Conservation (phyloP, 2,329 filamentous ascomycete species). For the Curvularia sp. region DNA sequence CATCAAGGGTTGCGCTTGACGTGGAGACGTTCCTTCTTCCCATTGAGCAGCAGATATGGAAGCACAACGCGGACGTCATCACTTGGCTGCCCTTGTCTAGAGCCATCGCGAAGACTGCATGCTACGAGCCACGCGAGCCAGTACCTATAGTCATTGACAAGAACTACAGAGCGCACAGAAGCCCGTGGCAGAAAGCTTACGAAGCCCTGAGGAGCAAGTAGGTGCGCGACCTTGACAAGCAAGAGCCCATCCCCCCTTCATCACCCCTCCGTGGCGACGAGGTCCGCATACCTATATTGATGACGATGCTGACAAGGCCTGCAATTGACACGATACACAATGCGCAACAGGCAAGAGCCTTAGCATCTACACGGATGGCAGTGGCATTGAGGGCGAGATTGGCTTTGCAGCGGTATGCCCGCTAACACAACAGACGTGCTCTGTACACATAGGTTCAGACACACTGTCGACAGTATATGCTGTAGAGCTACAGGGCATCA, state of each 20-base stretch:
- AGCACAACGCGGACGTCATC: conserved; percentile 24
- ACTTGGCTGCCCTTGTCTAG: conserved; percentile 19
- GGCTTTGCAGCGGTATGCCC: conserved; percentile 26
- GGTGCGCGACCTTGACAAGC: conserved; percentile 8
- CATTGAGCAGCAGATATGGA: conserved; percentile 28
- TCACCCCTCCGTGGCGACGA: conserved; percentile 20
- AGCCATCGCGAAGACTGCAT: conserved; percentile 16
- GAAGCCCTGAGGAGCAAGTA: conserved; percentile 15
- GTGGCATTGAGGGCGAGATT: conserved; percentile 27
- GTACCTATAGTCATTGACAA: conserved; percentile 7
- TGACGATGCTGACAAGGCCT: conserved; percentile 17
- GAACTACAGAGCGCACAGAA: conserved; percentile 12
- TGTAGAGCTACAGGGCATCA: conserved; percentile 25
- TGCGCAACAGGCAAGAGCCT: conserved; percentile 17
- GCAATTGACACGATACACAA: conserved; percentile 22
- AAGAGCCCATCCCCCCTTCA: conserved; percentile 27
- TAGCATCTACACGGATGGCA: conserved; percentile 34
- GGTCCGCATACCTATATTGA: conserved; percentile 25
- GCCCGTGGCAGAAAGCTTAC: conserved; percentile 22
- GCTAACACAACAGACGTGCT: conserved; percentile 19
- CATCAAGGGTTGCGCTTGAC: conserved; percentile 29
- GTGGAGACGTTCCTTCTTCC: conserved; percentile 15
- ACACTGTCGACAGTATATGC: conserved; percentile 22
- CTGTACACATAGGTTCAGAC: conserved; percentile 21
- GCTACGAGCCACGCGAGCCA: conserved; percentile 11